Evolutionary conservation across 2,329 filamentous ascomycete species (phyloP).

Genomic region (Juglanconis sp.): DNA sequence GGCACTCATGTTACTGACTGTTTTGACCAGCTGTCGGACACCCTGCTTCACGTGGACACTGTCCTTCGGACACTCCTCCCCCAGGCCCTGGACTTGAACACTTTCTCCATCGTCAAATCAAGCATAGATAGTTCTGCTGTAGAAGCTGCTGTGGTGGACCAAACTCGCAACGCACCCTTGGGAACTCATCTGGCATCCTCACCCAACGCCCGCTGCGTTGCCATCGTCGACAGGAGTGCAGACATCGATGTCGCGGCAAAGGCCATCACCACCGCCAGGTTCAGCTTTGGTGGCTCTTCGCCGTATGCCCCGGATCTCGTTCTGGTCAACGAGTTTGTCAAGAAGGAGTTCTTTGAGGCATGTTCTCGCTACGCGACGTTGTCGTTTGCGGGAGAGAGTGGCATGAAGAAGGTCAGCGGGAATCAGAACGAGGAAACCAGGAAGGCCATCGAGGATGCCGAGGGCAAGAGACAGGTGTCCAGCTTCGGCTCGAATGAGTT

Average conservation of each 20-base stretch:
- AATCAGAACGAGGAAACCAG: conserved; percentile 21
- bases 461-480: conserved; percentile 24
- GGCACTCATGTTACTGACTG: background rate
- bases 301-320: conserved; percentile 61
- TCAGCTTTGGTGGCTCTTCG: conserved; percentile 53
- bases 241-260: conserved; percentile 51
- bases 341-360: conserved; percentile 51
- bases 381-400: conserved; percentile 20
- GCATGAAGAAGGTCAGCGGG: conserved; percentile 17
- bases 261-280: conserved; percentile 50
- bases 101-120: conserved; percentile 22
- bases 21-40: conserved; percentile 22
- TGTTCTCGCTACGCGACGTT: conserved; percentile 36
- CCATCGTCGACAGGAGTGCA: conserved; percentile 59
- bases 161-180: conserved; percentile 16
- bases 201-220: conserved; percentile 32
- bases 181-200: conserved; percentile 19
- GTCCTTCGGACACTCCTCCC: conserved; percentile 22
- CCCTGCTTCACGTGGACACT: conserved; percentile 21
- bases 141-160: conserved; percentile 25
- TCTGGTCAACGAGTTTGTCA: conserved; percentile 61
- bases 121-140: conserved; percentile 20
- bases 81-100: conserved; percentile 25
- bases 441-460: conserved; percentile 23
- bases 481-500: conserved; percentile 25